phyloP scores from a whole-genome alignment of 2,329 filamentous ascomycete species.

The Alternaria atra region DNA sequence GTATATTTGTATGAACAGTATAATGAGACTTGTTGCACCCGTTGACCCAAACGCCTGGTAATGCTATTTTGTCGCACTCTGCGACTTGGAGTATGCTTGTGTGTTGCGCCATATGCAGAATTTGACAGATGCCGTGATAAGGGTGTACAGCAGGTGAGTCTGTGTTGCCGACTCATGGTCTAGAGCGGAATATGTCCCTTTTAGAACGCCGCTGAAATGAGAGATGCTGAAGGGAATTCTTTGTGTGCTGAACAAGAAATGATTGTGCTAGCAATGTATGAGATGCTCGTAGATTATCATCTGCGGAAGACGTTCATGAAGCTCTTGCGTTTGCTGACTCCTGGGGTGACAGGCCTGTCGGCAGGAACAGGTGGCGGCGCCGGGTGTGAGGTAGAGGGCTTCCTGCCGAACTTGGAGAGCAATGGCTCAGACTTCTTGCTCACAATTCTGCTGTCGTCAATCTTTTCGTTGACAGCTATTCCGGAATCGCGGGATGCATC shows the following conservation, averaged over 20 bases:
- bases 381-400: slow-evolving; percentile 23
- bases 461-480: slow-evolving; percentile 43
- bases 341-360: slow-evolving; percentile 40
- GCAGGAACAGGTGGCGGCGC: slow-evolving; percentile 44
- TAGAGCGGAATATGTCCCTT: slow-evolving; percentile 3
- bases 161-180: slow-evolving; percentile 4
- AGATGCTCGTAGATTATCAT: slow-evolving; percentile 12
- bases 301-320: slow-evolving; percentile 56
- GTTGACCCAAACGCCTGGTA: slow-evolving; percentile 6
- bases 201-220: slow-evolving; percentile 2
- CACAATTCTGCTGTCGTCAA: slow-evolving; percentile 30
- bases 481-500: slow-evolving; percentile 49
- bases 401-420: slow-evolving; percentile 33
- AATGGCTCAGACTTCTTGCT: slow-evolving; percentile 36
- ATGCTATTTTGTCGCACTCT: slow-evolving; percentile 12
- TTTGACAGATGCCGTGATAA: slow-evolving; percentile 7
- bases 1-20: slow-evolving; percentile 16
- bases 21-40: background rate
- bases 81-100: slow-evolving; percentile 8
- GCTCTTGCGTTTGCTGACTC: slow-evolving; percentile 58
- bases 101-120: slow-evolving; percentile 17
- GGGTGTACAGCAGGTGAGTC: slow-evolving; percentile 10
- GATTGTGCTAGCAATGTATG: slow-evolving; percentile 1
- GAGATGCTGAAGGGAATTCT: background rate
- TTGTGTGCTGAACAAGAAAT: background rate